A percentile compares a stretch with the other conserved stretches of the same genome.
Conservation (phyloP, 2,329 filamentous ascomycete genomes). For the Aureobasidium zeae region DNA sequence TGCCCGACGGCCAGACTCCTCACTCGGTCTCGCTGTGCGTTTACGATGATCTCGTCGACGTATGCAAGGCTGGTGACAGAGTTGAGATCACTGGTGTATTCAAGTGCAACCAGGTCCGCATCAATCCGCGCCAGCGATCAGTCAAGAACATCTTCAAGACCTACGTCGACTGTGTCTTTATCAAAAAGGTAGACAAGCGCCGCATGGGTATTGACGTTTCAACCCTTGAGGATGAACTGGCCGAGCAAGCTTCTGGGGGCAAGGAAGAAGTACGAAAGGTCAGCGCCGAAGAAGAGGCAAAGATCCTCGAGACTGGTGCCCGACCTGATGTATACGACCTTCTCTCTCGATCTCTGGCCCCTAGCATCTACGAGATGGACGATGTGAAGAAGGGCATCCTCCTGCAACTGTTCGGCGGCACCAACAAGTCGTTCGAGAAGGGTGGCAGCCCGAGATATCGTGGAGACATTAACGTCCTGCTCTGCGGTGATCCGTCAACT, state of each 20-base stretch:
- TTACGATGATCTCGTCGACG: slow-evolving; percentile 93
- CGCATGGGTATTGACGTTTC: slow-evolving; percentile 84
- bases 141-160: slow-evolving; percentile 98
- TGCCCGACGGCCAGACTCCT: slow-evolving; percentile 91
- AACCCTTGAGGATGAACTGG: slow-evolving; percentile 75
- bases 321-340: slow-evolving; percentile 88
- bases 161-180: slow-evolving; percentile 88
- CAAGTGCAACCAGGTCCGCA: slow-evolving; percentile 82
- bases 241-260: slow-evolving; percentile 59
- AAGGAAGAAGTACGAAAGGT: slow-evolving; percentile 79
- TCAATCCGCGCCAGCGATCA: slow-evolving; percentile 85
- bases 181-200: slow-evolving; percentile 94
- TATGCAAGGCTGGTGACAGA: slow-evolving; percentile 95
- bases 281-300: slow-evolving; percentile 75
- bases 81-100: slow-evolving; percentile 96
- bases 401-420: slow-evolving; percentile 90
- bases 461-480: slow-evolving; percentile 92
- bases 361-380: slow-evolving; percentile 95
- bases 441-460: slow-evolving; percentile 91
- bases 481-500: slow-evolving; percentile 95
- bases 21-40: slow-evolving; percentile 94
- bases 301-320: slow-evolving; percentile 70
- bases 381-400: slow-evolving; percentile 98
- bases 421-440: slow-evolving; percentile 96
- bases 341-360: slow-evolving; percentile 79